Conservation (phyloP, 305 asterid genomes). For the Rubia balearica region DNA sequence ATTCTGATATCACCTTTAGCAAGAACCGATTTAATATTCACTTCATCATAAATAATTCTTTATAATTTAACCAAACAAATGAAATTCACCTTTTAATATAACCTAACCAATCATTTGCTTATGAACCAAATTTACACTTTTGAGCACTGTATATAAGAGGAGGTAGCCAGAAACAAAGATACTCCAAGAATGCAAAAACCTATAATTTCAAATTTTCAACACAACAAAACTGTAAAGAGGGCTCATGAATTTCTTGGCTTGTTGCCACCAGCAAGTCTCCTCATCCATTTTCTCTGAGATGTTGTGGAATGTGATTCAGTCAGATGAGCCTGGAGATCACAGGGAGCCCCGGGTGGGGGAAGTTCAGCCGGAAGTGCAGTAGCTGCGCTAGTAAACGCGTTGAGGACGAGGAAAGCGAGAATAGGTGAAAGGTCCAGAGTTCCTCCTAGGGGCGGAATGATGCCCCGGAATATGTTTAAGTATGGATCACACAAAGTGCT, state of each 20-base stretch:
- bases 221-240: not conserved
- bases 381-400: constrained; percentile 75
- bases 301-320: constrained; percentile 30
- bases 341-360: constrained; percentile 36
- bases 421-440: constrained; percentile 80
- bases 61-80: not conserved
- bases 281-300: constrained; percentile 65
- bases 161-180: not conserved
- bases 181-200: not conserved
- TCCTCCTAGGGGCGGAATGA: constrained; percentile 97
- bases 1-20: too few relatives aligned
- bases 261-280: constrained; percentile 41
- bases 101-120: not conserved
- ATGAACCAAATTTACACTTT: constrained; percentile 3
- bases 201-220: not conserved
- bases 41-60: too few relatives aligned
- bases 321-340: constrained; percentile 19
- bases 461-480: constrained; percentile 88
- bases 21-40: too few relatives aligned
- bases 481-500: constrained; percentile 94
- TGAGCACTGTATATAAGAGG: not conserved
- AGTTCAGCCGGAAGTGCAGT: constrained; percentile 94
- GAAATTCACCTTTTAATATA: not conserved
- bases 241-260: constrained; percentile 24
- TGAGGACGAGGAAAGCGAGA: constrained; percentile 70